Conservation (phyloP, 352 stramenopile genomes). For the Pythium rishiriense region DNA sequence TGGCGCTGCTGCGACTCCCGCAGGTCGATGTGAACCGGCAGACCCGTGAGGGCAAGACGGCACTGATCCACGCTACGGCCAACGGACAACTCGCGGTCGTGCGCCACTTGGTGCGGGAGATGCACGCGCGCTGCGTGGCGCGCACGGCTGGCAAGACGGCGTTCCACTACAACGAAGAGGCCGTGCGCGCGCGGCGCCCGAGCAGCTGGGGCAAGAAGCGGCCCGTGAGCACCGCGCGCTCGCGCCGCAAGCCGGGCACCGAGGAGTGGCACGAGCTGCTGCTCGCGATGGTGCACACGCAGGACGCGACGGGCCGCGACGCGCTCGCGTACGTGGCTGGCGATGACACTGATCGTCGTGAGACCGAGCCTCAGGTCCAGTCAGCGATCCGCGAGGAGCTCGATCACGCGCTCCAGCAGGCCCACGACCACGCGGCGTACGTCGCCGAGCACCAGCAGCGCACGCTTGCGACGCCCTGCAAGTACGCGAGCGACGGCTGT, state of each 20-base stretch:
- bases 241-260: slow-evolving; percentile 7
- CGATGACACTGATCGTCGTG: slow-evolving; percentile 15
- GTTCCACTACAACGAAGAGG: slow-evolving; percentile 32
- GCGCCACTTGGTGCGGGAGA: slow-evolving; percentile 49
- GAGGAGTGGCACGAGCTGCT: slow-evolving; percentile 68
- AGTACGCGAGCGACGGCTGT: slow-evolving; percentile 38
- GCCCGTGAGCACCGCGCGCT: background rate
- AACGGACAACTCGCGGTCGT: slow-evolving; percentile 61
- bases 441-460: slow-evolving; percentile 48
- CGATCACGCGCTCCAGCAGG: slow-evolving; percentile 36
- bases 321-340: slow-evolving; percentile 39
- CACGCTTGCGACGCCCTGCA: slow-evolving; percentile 44
- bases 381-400: slow-evolving; percentile 44
- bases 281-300: slow-evolving; percentile 34
- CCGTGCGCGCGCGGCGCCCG: slow-evolving; percentile 12
- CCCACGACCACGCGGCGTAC: slow-evolving; percentile 51
- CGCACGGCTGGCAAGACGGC: slow-evolving; percentile 18
- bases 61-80: slow-evolving; percentile 60
- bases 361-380: background rate
- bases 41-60: slow-evolving; percentile 64
- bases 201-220: slow-evolving; percentile 22
- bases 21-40: slow-evolving; percentile 36
- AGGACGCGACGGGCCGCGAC: slow-evolving; percentile 38
- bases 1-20: slow-evolving; percentile 45
- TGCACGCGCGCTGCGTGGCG: slow-evolving; percentile 29